Percentiles rank a stretch among this genome's conserved stretches.
Conservation (phyloP, 2,329 filamentous ascomycete genomes). For the Arthrobotrys entomopaga region DNA sequence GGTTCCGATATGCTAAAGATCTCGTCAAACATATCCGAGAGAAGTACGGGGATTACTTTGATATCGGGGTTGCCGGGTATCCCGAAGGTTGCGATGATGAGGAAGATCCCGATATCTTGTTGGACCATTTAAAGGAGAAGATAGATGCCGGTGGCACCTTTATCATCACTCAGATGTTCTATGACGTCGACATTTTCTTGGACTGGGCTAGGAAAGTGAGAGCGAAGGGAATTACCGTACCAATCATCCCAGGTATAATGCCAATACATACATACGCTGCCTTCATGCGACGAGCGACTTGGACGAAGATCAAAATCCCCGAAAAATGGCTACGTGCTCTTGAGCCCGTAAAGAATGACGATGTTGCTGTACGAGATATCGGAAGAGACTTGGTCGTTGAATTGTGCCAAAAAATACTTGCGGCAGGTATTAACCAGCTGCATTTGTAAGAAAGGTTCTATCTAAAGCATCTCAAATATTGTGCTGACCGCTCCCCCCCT, state of each 20-base stretch:
- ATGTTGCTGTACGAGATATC: constrained; percentile 87
- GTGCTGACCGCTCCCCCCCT: constrained; percentile 32
- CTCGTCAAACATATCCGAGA: constrained; percentile 84
- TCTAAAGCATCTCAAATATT: constrained; percentile 1
- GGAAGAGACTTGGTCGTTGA: constrained; percentile 87
- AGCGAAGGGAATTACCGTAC: constrained; percentile 81
- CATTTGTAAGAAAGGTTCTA: constrained; percentile 73
- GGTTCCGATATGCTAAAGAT: constrained; percentile 92
- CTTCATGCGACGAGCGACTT: constrained; percentile 87
- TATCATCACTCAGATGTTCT: constrained; percentile 99
- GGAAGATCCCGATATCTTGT: constrained; percentile 81
- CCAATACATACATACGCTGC: constrained; percentile 94
- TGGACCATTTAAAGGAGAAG: constrained; percentile 96
- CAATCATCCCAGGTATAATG: constrained; percentile 89
- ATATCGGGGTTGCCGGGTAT: constrained; percentile 96
- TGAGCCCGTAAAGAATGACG: constrained; percentile 96
- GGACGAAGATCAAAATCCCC: constrained; percentile 88
- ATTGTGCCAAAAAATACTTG: constrained; percentile 86
- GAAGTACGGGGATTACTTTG: constrained; percentile 87
- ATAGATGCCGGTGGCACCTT: constrained; percentile 93
- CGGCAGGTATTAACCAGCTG: constrained; percentile 83
- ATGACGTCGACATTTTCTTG: constrained; percentile 94
- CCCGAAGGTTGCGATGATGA: constrained; percentile 96
- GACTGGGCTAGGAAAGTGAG: constrained; percentile 89
- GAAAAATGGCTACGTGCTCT: constrained; percentile 81